Base-by-base conservation (phyloP, 1,139 yeast genomes). In the Candida tunisiensis region DNA sequence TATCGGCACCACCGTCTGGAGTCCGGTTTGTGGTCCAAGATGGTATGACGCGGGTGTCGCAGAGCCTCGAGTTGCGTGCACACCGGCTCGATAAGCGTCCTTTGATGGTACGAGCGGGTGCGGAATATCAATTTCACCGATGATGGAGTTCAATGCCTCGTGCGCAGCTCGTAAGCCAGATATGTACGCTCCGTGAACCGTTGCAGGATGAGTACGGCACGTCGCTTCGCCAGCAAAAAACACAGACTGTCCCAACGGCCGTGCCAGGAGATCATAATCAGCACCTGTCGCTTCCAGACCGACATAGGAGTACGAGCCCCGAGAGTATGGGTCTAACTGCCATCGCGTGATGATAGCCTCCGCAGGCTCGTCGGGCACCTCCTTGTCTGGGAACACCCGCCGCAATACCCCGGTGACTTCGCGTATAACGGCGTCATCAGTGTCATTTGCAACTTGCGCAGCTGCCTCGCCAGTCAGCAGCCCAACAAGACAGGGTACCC, bases 181-280 rank as follows among this genome's bases (percentile, higher is more conserved):
- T 0, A 57, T 34, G 31, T 55, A 57, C 0, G 64, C 63, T 1
- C 64, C 64, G 30, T 58, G 63, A 4, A 57, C 57, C 0, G 64
- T 55, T 2, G 61, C 61, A 1, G 64, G 63, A 28, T 52, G 49
- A 8, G 49, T 38, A 6, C 62, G 42, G 23, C 57, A 53, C 1
- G 64, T 57, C 1, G 62, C 63, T 29, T 57, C 64, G 19, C 64
- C 64, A 1, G 63, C 64, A 34, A 58, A 57, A 33, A 51, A 56
- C 26, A 58, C 34, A 8, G 49, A 39, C 19, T 51, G 43, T 19
- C 44, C 48, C 13, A 55, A 47, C 1, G 60, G 60, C 15, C 55
- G 40, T 2, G 61, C 61, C 28, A 58, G 39, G 10, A 48, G 33
- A 24, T 57, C 62, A 31, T 54, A 59, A 30, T 57, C 64, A 1